Base-by-base conservation (phyloP, 139 green algal species). In the Chlorokybus atmophyticus region DNA sequence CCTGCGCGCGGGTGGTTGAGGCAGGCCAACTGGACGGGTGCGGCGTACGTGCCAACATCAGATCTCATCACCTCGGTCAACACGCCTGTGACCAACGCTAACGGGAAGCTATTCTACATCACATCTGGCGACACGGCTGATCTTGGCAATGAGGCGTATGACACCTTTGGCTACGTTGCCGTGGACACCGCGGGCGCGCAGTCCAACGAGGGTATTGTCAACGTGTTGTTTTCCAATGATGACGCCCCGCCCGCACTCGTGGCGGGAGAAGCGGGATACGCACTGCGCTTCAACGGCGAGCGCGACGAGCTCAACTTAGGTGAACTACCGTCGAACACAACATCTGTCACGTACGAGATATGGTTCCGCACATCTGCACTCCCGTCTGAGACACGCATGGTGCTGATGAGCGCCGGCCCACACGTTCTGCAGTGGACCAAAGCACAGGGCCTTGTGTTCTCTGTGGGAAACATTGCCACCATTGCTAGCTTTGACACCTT, bases 141-240 rank as follows among this genome's bases (percentile, higher is more conserved):
- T n/a, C n/a, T n/a, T n/a, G n/a, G n/a, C n/a, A n/a, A n/a, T n/a
- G n/a, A n/a, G n/a, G n/a, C n/a, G n/a, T n/a, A n/a, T n/a, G n/a
- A n/a, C n/a, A n/a, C n/a, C n/a, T 60, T 60, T 27, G 53, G 53
- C 14, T 60, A 55, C 29, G 53, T 52, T 8, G 53, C 30, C 29
- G 8, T 51, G 6, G 30, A 60, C 53, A 24, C 28, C 21, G 19
- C 8, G 32, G 53, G 31, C 53, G 10, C 23, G 30, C 21, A 52
- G 7, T 21, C 10, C 35, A 14, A 10, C 10, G 10, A 44, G 35
- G 35, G 35, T 10, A 44, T 14, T 14, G n/a, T n/a, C n/a, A n/a
- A n/a, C n/a, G 35, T 44, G 35, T 14, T 44, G 35, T 10, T 21
- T 44, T 10, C 10, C 10, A 44, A 14, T 14, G 35, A 44, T 10